Evolutionary conservation across 768 basidiomycete genomes (phyloP), one percentile per base, ranked within the genome.

Genomic region (Ramaria sp.): DNA sequence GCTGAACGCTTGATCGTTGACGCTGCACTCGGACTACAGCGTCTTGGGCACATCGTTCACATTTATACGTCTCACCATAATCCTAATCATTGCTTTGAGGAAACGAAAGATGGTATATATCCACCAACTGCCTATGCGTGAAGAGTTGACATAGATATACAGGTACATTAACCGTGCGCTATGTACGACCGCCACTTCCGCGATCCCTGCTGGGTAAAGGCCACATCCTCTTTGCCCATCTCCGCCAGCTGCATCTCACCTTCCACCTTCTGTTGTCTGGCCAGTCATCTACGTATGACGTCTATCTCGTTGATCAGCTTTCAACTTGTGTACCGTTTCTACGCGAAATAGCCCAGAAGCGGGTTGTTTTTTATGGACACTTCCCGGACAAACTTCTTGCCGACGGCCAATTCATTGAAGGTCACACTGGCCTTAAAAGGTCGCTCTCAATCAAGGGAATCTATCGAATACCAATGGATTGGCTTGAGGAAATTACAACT

Each of bases 341-440:
- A 0, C 79, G 89, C 2, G 64, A 72, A 59, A 64, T 89, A 13
- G 79, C 75, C 2, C 74, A 75, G 20, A 89, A 81, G n/a, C 82
- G 91, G 1, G 88, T 95, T 31, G 85, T 98, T 19, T 98, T 97
- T 70, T 98, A 99, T 68, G 95, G 92, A 62, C 96, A 98, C 68
- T 98, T 99, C 62, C 96, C 95, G 0, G 95, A 99, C 71, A 95
- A 95, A 69, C 75, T 98, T 0, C 78, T 97, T 27, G 82, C 86
- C 6, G 79, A 81, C 60, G 88, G 88, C 0, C 80, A 76, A 39
- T 81, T 70, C 64, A 75, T 82, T 0, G 81, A 86, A 53, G 83
- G 80, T 12, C 69, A 72, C 54, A 63, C 69, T 43, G 68, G 66
- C 39, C 76, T 67, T 63, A 73, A 66, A 51, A 72, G 70, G 2